Evolutionary conservation across 192 early-diverging fungal genomes (phyloP), one percentile per base, ranked within the genome.

Genomic region (Thamnidium elegans): DNA sequence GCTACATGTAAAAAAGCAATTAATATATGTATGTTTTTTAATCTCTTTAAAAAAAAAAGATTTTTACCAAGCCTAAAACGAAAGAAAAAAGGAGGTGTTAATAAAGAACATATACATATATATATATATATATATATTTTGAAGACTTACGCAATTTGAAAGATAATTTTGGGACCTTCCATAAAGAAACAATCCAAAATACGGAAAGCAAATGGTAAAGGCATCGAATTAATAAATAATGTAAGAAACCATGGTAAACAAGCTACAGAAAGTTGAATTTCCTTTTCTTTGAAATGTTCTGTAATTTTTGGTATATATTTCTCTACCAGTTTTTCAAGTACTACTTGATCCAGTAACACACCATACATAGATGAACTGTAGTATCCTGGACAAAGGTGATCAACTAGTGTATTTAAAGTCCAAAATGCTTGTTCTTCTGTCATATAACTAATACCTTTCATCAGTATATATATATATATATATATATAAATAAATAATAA

Each of bases 161-260:
- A 98, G 31, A 98, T 81, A 7, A 98, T 83, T 65, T 89, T 91
- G 6, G 96, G 95, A 0, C 96, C 97, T 65, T 99, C 95, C 83
- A 97, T 84, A 75, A 98, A 98, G 66, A 99, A 95, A 78, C 95
- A 96, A 82, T 99, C 95, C 62, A 99, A 71, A 26, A 98, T 87
- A 23, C 95, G 80, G 62, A 94, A 81, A 9, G 95, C 91, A 68
- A 90, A 96, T 7, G 86, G 72, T 23, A 99, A 70, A 11, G 97
- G 95, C 83, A 99, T 90, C 6, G 95, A 93, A 76, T 98, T 98
- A 76, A 99, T 90, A 74, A 87, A 99, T 55, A 99, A 73, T 30
- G 91, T 95, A 55, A 99, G 77, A 77, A 99, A 98, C 97, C 97
- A 99, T 8, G 96, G 95, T 61, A 99, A 74, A 70, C 94, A 98